A percentile compares a stretch with the other conserved stretches of the same genome.
Evolutionary conservation across 2,329 filamentous ascomycete species (phyloP).

Genomic region (Phaeoacremonium minimum): DNA sequence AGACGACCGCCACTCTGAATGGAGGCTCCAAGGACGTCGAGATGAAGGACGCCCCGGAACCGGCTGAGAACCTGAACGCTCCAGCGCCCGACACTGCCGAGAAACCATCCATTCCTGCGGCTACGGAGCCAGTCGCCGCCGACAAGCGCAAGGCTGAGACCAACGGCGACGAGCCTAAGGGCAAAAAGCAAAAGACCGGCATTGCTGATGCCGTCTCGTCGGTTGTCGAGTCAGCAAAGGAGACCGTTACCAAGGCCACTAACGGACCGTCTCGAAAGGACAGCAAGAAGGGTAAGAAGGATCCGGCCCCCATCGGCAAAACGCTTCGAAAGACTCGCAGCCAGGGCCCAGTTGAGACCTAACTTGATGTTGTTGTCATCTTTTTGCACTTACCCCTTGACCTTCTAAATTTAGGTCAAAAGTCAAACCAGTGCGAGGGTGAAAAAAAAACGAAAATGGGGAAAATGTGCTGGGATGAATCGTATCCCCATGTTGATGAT

Average conservation of each 20-base stretch:
- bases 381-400: no score
- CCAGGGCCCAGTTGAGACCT: slow-evolving; percentile 22
- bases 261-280: slow-evolving; percentile 14
- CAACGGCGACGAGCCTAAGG: slow-evolving; percentile 6
- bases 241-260: slow-evolving; percentile 4
- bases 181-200: slow-evolving; percentile 8
- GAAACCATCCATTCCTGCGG: background rate
- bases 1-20: slow-evolving; percentile 1
- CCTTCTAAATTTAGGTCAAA: no score
- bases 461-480: no score
- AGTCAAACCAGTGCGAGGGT: no score
- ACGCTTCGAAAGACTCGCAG: slow-evolving; percentile 34
- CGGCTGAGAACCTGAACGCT: slow-evolving; percentile 6
- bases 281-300: slow-evolving; percentile 15
- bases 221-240: slow-evolving; percentile 7
- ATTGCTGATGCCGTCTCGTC: slow-evolving; percentile 10
- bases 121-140: background rate
- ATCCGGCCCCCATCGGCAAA: slow-evolving; percentile 21
- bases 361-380: no score
- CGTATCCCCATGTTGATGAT: no score
- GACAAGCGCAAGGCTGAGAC: slow-evolving; percentile 18
- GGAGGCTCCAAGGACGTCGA: slow-evolving; percentile 8
- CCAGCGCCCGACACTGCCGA: slow-evolving; percentile 1
- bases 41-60: slow-evolving; percentile 10
- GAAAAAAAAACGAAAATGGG: no score